These are phyloP conservation scores for Penicillium sp. DNA, from an alignment of 2,329 filamentous ascomycete species.

Conservation along the genomic window DNA sequence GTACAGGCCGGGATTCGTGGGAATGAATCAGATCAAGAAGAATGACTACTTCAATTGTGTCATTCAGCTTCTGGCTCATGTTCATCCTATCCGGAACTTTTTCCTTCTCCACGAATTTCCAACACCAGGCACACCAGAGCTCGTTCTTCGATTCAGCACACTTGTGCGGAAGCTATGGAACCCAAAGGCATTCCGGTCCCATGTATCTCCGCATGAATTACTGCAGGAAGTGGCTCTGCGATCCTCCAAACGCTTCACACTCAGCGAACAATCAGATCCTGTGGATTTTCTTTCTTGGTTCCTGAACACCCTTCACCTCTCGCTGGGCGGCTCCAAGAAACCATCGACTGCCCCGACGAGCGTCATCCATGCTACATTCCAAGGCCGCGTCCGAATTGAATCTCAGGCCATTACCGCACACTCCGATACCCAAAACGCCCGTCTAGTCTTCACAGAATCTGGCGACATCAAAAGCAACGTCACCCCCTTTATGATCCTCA, in stretches of 20 bases:
- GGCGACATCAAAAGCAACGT: conserved; percentile 73
- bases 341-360: conserved; percentile 64
- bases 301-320: conserved; percentile 89
- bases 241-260: conserved; percentile 87
- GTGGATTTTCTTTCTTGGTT: conserved; percentile 98
- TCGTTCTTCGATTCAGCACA: conserved; percentile 83
- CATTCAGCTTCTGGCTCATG: conserved; percentile 86
- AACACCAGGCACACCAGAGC: conserved; percentile 62
- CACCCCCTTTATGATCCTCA: conserved; percentile 84
- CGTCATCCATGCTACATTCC: conserved; percentile 89
- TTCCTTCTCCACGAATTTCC: conserved; percentile 83
- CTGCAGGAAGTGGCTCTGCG: conserved; percentile 89
- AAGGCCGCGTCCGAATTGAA: conserved; percentile 87
- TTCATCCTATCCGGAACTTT: conserved; percentile 84
- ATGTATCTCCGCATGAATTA: conserved; percentile 95
- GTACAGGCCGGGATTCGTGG: conserved; percentile 89
- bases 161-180: conserved; percentile 98
- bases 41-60: conserved; percentile 98
- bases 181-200: conserved; percentile 88
- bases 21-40: conserved; percentile 99
- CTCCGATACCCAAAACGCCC: conserved; percentile 75
- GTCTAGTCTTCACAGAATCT: conserved; percentile 88
- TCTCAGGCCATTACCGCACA: conserved; percentile 91
- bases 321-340: conserved; percentile 85
- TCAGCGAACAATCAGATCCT: conserved; percentile 88